Conservation (phyloP, 768 basidiomycete species). For the Candolleomyces efflorescens region DNA sequence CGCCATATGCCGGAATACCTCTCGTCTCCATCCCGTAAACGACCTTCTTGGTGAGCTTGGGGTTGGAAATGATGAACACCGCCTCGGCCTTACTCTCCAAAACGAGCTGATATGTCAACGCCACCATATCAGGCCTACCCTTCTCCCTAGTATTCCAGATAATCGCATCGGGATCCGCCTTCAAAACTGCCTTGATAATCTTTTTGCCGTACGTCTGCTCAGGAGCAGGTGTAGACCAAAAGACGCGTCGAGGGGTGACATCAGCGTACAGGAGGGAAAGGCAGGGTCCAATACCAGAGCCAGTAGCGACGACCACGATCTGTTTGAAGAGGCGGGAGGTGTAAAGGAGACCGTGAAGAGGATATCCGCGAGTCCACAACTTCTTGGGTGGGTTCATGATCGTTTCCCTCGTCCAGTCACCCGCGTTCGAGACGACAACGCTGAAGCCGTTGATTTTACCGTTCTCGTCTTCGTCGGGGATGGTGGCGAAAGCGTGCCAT, state of each 20-base stretch:
- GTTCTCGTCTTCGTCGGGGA: slow-evolving; percentile 26
- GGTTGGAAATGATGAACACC: slow-evolving; percentile 38
- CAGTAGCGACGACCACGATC: slow-evolving; percentile 51
- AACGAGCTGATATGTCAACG: slow-evolving; percentile 33
- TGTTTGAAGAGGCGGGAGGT: slow-evolving; percentile 47
- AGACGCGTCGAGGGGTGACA: slow-evolving; percentile 30
- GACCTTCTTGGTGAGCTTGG: slow-evolving; percentile 34
- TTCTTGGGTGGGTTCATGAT: slow-evolving; percentile 47
- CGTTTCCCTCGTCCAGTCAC: slow-evolving; percentile 50
- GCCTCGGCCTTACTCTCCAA: slow-evolving; percentile 35
- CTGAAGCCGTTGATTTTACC: slow-evolving; percentile 37
- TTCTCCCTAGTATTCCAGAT: slow-evolving; percentile 35
- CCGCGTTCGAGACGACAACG: slow-evolving; percentile 49
- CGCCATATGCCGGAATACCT: slow-evolving; percentile 37
- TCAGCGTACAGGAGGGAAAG: slow-evolving; percentile 32
- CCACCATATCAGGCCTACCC: slow-evolving; percentile 37
- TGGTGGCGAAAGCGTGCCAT: slow-evolving; percentile 49
- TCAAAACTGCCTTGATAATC: slow-evolving; percentile 34
- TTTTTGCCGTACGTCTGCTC: slow-evolving; percentile 36
- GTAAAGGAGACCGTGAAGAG: slow-evolving; percentile 45
- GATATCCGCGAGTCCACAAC: slow-evolving; percentile 52
- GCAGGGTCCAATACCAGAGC: slow-evolving; percentile 49
- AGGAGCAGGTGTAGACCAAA: slow-evolving; percentile 40
- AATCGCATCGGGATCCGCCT: slow-evolving; percentile 34
- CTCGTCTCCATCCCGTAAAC: slow-evolving; percentile 37